Evolutionary conservation across 179 eudicot species (phyloP), one percentile per base, ranked within the genome.

Genomic region (Silene noctiflora): DNA sequence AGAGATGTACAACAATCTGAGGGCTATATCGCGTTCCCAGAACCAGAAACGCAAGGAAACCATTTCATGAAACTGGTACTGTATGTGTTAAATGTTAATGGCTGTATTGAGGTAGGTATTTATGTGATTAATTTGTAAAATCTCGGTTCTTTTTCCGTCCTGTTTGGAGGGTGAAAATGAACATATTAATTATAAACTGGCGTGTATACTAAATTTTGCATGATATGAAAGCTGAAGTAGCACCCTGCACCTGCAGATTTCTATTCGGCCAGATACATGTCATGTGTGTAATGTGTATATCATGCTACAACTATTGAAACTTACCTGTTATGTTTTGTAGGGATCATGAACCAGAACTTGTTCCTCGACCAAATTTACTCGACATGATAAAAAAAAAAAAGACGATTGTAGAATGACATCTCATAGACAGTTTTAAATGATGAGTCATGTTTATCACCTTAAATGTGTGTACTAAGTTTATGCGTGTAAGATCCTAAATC

Each of bases 1-100:
- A n/a, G 87, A 84, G 9, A 87, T 90, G 90, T 94, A 89, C 76
- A 68, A 77, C 46, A 70, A 82, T 71, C 77, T 94, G 75, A 80
- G 74, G 76, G 63, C 86, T 71, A 78, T 82, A 17, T 71, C 83
- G 16, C 79, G 78, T 39, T 44, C 86, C 75, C 82, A 67, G 51
- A 69, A 27, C 20, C 84, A 67, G 24, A 84, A 64, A 77, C 80
- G 53, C 76, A 78, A 76, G 77, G 80, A 62, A 72, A 59, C 78
- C 71, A 12, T 68, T 19, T 55, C 77, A 35, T 74, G 74, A 71
- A 24, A 59, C 67, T 33, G 78, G 68, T 71, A 60, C 2, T 67
- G 73, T 72, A 48, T 13, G 3, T 48, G 59, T 17, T 53, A 16
- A 53, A 2, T 48, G 59, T 17, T 53, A 16, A 53, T 16, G 33